phyloP scores from a whole-genome alignment of 441 rosid genomes.

The Arabidopsis lyrata region DNA sequence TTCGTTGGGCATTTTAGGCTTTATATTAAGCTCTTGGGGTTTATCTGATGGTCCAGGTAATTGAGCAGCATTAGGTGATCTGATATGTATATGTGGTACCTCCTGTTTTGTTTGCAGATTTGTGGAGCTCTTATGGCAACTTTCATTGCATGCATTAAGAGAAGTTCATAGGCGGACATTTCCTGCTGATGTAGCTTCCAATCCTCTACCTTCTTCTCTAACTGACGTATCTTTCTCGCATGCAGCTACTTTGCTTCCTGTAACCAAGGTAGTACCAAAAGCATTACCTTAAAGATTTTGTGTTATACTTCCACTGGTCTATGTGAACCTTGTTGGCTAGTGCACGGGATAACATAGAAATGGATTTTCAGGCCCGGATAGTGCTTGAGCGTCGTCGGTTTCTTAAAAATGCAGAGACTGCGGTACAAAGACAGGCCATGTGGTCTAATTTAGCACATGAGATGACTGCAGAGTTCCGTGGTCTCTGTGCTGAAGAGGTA shows the following conservation, averaged over 20 bases:
- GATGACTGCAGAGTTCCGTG: constrained; percentile 99
- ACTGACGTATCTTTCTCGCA: constrained; percentile 99
- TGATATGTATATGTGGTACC: constrained; percentile 17
- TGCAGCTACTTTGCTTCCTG: constrained; percentile 97
- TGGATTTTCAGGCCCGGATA: constrained; percentile 80
- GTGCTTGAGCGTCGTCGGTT: constrained; percentile 95
- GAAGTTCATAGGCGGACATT: constrained; percentile 98
- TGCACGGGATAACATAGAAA: constrained; percentile 16
- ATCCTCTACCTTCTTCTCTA: constrained; percentile 89
- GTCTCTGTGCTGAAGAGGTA: constrained; percentile 99
- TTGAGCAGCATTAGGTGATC: constrained; percentile 10
- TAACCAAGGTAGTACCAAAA: constrained; percentile 73
- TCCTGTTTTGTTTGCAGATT: constrained; percentile 69
- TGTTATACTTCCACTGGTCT: neutral
- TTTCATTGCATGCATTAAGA: constrained; percentile 94
- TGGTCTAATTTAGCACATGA: constrained; percentile 99
- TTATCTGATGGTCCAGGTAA: neutral
- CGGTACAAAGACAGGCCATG: constrained; percentile 96
- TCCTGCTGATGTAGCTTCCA: constrained; percentile 85
- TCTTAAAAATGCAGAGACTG: constrained; percentile 94
- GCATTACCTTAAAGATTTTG: neutral
- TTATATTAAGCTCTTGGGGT: constrained; percentile 3
- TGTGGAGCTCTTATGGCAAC: constrained; percentile 99
- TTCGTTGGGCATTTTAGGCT: neutral
- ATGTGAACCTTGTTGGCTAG: constrained; percentile 25